Evolutionary conservation across 345 rosid genomes (phyloP).

Genomic region (Ceriops zippeliana): DNA sequence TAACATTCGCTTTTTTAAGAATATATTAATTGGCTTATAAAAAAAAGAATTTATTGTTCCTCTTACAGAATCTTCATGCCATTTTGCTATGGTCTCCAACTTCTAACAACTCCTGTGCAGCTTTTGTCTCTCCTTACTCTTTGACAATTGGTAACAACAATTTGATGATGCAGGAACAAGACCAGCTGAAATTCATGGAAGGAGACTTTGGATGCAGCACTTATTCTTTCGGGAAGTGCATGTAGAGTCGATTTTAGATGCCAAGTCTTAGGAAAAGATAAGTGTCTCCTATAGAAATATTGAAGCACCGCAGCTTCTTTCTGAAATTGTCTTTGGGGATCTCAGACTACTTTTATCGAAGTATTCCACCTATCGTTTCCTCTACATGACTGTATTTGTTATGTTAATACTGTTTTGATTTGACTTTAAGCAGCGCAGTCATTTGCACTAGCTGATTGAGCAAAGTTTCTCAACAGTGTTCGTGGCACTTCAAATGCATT

Average conservation of each 20-base stretch:
- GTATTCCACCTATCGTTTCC: not conserved
- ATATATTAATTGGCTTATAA: too few relatives aligned
- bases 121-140: not conserved
- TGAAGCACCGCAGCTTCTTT: not conserved
- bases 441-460: not conserved
- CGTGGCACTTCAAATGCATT: not conserved
- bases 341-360: not conserved
- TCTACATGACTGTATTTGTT: constrained; percentile 10
- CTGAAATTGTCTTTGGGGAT: constrained; percentile 1
- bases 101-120: not conserved
- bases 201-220: constrained; percentile 43
- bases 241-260: constrained; percentile 23
- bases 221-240: constrained; percentile 48
- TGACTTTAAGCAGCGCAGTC: not conserved
- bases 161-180: constrained; percentile 46
- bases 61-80: too few relatives aligned
- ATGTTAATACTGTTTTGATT: not conserved
- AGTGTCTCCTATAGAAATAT: constrained; percentile 8
- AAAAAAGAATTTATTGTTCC: too few relatives aligned
- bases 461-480: not conserved
- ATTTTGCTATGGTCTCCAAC: too few relatives aligned
- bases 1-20: too few relatives aligned
- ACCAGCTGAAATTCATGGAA: constrained; percentile 33
- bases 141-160: constrained; percentile 7
- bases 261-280: not conserved